These are phyloP conservation scores for Candida hungchunana DNA, from an alignment of 805 yeast genomes.

Conservation along the genomic window DNA sequence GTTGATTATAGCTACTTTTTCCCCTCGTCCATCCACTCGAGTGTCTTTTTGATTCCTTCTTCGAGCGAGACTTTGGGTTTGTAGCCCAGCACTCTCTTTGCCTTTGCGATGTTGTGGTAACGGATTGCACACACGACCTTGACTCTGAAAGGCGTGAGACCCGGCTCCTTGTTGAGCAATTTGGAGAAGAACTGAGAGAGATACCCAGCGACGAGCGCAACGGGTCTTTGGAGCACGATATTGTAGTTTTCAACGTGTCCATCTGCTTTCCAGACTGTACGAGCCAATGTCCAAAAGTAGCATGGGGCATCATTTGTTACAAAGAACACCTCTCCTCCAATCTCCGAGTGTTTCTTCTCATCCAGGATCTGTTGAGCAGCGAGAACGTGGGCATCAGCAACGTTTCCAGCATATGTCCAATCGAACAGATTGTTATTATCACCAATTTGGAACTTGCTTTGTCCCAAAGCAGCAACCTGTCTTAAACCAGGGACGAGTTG, in stretches of 20 bases:
- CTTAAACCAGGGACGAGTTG: constrained; percentile 93
- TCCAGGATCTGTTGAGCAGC: constrained; percentile 77
- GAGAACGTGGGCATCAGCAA: constrained; percentile 92
- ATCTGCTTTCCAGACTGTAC: constrained; percentile 96
- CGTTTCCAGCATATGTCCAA: constrained; percentile 98
- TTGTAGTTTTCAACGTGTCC: constrained; percentile 72
- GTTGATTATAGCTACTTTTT: constrained; percentile 7
- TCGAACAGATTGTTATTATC: constrained; percentile 92
- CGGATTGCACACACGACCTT: constrained; percentile 88
- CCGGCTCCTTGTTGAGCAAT: constrained; percentile 77
- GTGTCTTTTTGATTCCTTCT: constrained; percentile 72
- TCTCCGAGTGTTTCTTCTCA: constrained; percentile 35
- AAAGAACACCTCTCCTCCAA: constrained; percentile 86
- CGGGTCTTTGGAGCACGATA: constrained; percentile 63
- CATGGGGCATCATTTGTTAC: constrained; percentile 92
- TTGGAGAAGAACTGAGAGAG: constrained; percentile 71
- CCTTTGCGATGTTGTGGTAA: constrained; percentile 88
- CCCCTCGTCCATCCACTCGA: constrained; percentile 86
- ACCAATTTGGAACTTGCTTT: constrained; percentile 90
- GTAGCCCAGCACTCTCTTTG: constrained; percentile 74
- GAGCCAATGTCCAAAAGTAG: constrained; percentile 94
- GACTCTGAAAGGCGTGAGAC: constrained; percentile 94
- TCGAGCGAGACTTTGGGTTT: constrained; percentile 74
- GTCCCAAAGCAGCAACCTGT: constrained; percentile 75
- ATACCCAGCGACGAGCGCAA: constrained; percentile 82